Conservation (phyloP, 768 basidiomycete species). For the Leccinum uliginosum region DNA sequence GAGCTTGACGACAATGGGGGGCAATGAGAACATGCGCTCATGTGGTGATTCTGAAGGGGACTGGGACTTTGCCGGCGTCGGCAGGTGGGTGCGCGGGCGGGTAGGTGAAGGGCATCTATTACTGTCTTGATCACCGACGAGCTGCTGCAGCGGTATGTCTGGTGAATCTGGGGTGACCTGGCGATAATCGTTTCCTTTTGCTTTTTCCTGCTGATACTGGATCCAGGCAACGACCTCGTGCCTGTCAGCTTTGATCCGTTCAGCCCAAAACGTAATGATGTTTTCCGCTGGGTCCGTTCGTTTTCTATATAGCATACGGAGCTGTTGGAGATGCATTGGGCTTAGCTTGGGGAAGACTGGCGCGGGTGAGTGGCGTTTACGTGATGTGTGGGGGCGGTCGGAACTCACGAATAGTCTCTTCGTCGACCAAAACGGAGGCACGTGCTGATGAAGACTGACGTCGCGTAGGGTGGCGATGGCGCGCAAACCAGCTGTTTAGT, state of each 20-base stretch:
- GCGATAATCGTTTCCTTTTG: background rate
- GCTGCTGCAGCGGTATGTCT: conserved; percentile 1
- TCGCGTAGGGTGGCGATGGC: conserved; percentile 13
- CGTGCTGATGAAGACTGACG: background rate
- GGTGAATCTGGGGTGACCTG: conserved; percentile 8
- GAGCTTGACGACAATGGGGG: conserved; percentile 27
- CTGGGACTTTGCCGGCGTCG: conserved; percentile 25
- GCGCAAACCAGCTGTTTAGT: conserved; percentile 20
- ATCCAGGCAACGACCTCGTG: conserved; percentile 24
- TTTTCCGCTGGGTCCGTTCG: conserved; percentile 12
- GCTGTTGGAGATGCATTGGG: conserved; percentile 18
- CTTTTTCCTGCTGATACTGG: conserved; percentile 27
- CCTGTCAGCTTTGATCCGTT: conserved; percentile 15
- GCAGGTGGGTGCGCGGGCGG: conserved; percentile 22
- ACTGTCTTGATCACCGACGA: background rate
- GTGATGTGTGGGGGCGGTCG: background rate
- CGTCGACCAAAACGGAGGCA: conserved; percentile 6
- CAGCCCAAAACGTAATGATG: conserved; percentile 27
- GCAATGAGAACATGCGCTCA: conserved; percentile 23
- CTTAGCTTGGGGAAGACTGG: conserved; percentile 28
- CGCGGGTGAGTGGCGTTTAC: background rate
- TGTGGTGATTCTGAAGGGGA: conserved; percentile 16
- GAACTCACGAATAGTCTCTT: conserved; percentile 26
- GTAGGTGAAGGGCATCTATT: conserved; percentile 13
- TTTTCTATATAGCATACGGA: conserved; percentile 17